These are phyloP conservation scores for Saturnispora quitensis DNA, from an alignment of 805 yeast genomes.

Conservation along the genomic window DNA sequence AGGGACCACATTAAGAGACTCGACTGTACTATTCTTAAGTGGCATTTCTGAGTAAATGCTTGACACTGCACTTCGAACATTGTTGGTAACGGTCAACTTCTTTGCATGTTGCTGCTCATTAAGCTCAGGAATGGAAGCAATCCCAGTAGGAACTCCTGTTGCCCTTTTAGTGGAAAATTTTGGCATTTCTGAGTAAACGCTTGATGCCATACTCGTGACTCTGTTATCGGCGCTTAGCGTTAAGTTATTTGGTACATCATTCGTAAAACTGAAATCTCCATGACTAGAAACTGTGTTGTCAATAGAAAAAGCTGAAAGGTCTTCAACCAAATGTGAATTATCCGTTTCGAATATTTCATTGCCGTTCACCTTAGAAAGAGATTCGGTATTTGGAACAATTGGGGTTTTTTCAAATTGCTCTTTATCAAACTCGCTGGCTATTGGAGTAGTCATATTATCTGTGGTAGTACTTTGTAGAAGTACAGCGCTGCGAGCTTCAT, in stretches of 20 bases:
- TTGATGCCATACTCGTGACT: slow-evolving; percentile 16
- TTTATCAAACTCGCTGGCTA: slow-evolving; percentile 1
- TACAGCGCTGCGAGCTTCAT: not conserved
- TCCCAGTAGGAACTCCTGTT: not conserved
- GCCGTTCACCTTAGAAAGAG: not conserved
- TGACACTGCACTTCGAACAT: slow-evolving; percentile 14
- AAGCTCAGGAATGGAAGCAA: slow-evolving; percentile 5
- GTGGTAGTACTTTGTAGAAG: not conserved
- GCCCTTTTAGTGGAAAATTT: not conserved
- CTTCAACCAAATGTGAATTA: slow-evolving; percentile 1
- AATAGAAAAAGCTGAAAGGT: not conserved
- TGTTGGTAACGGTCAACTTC: not conserved
- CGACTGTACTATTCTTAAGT: slow-evolving; percentile 1
- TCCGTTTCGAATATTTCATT: slow-evolving; percentile 1
- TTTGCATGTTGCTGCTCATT: not conserved
- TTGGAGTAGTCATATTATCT: slow-evolving; percentile 8
- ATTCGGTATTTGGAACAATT: slow-evolving; percentile 3
- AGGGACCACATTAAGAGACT: slow-evolving; percentile 9
- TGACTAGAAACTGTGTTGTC: not conserved
- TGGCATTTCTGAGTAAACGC: slow-evolving; percentile 17
- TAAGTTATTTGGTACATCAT: not conserved
- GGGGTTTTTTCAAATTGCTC: slow-evolving; percentile 20
- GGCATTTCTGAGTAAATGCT: slow-evolving; percentile 17
- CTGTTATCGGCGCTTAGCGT: not conserved
- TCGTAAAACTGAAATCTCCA: not conserved